Conservation (phyloP, 2,329 filamentous ascomycete genomes). For the Incumbomyces delicatus region DNA sequence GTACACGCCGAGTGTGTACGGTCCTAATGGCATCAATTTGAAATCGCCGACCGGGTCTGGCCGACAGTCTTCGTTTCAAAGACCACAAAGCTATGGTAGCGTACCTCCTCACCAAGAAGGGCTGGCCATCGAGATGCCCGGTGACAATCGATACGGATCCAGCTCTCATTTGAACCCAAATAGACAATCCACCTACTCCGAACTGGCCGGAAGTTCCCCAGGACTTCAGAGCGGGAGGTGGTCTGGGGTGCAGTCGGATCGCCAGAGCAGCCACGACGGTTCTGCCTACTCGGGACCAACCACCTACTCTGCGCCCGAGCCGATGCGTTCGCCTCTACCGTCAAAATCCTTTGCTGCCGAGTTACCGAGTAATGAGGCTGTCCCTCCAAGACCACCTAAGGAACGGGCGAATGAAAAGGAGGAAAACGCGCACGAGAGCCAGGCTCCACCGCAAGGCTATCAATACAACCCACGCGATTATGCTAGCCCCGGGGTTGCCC, state of each 20-base stretch:
- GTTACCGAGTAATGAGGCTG: neutral
- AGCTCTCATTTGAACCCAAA: neutral
- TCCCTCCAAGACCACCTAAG: neutral
- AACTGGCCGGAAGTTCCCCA: constrained; percentile 2
- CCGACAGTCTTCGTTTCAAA: neutral
- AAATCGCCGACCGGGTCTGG: constrained; percentile 5
- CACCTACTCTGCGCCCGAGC: neutral
- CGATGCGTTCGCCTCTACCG: constrained; percentile 4
- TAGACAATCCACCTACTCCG: constrained; percentile 2
- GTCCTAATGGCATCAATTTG: constrained; percentile 4
- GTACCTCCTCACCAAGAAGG: constrained; percentile 11
- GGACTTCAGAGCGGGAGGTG: neutral
- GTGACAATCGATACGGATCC: constrained; percentile 12
- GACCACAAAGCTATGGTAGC: constrained; percentile 6
- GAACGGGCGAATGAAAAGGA: neutral
- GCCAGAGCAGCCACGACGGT: constrained; percentile 3
- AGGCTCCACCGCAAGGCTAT: neutral
- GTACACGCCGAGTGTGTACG: constrained; percentile 12
- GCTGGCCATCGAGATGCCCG: constrained; percentile 20
- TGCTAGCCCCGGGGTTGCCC: no score
- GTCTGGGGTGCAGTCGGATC: constrained; percentile 4
- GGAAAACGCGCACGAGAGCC: neutral
- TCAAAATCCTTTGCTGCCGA: constrained; percentile 4
- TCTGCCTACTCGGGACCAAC: constrained; percentile 2
- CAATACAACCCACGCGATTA: constrained; percentile 4